phyloP scores from a whole-genome alignment of 805 yeast species.

The Spencermartinsiella europaea region DNA sequence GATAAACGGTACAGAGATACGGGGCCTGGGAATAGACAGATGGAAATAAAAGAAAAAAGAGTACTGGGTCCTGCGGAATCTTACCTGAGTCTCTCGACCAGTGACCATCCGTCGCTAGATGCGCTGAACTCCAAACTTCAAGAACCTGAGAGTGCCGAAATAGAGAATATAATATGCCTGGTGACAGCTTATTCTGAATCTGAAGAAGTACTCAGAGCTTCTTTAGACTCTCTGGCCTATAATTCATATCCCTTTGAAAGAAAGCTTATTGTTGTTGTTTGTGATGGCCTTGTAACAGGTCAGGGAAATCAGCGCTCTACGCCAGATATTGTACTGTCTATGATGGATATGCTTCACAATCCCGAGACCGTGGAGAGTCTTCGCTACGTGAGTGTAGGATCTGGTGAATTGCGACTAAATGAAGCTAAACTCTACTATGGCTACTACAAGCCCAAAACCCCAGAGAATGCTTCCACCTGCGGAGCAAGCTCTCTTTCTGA shows the following conservation, averaged over 20 bases:
- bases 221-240: slow-evolving; percentile 73
- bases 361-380: slow-evolving; percentile 60
- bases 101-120: not conserved
- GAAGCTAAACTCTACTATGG: slow-evolving; percentile 87
- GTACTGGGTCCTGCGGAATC: not conserved
- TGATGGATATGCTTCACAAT: slow-evolving; percentile 66
- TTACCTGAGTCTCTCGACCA: not conserved
- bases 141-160: not conserved
- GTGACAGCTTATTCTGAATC: slow-evolving; percentile 88
- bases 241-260: slow-evolving; percentile 81
- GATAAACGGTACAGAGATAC: too few species aligned
- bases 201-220: slow-evolving; percentile 64
- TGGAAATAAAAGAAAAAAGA: not conserved
- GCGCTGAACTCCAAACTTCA: not conserved
- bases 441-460: slow-evolving; percentile 46
- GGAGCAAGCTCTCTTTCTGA: too few species aligned
- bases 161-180: slow-evolving; percentile 50
- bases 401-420: slow-evolving; percentile 73
- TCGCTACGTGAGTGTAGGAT: slow-evolving; percentile 80
- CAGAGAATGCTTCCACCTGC: too few species aligned
- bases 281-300: slow-evolving; percentile 85
- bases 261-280: slow-evolving; percentile 67
- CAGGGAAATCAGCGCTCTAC: slow-evolving; percentile 65
- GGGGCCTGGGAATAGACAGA: too few species aligned
- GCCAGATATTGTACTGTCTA: slow-evolving; percentile 67